Evolutionary conservation across 192 early-diverging fungal species (phyloP).

Genomic region (Coemansia sp.): DNA sequence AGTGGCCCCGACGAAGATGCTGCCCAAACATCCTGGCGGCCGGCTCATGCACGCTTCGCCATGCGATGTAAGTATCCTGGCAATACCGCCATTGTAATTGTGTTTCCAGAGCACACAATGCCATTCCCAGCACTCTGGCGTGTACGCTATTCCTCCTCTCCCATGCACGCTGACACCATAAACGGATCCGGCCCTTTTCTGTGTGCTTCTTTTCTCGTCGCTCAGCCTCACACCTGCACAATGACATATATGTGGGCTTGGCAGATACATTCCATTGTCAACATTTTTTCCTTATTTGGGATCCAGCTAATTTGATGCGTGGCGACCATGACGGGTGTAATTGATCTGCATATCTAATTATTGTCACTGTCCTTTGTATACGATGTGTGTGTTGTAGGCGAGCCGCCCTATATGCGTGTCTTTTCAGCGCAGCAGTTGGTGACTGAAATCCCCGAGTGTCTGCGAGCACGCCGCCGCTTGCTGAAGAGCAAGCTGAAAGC

Average conservation of each 20-base stretch:
- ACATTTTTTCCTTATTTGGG: neutral
- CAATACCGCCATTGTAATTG: neutral
- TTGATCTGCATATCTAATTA: neutral
- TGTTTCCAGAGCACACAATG: neutral
- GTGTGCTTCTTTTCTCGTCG: neutral
- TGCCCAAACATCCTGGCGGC: constrained; percentile 39
- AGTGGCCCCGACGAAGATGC: constrained; percentile 15
- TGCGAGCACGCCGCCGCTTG: constrained; percentile 61
- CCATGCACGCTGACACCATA: neutral
- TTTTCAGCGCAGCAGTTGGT: constrained; percentile 44
- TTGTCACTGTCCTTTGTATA: neutral
- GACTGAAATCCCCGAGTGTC: constrained; percentile 22
- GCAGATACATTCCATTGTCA: neutral
- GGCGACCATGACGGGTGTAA: neutral
- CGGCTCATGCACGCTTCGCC: constrained; percentile 52
- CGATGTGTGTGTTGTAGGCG: constrained; percentile 28
- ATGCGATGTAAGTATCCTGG: constrained; percentile 46
- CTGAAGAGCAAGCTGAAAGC: constrained; percentile 62
- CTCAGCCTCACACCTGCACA: neutral
- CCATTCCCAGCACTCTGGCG: neutral
- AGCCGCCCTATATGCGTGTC: constrained; percentile 29
- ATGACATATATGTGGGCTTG: neutral
- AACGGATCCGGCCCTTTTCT: neutral
- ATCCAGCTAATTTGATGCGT: neutral
- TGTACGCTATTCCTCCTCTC: neutral